These are phyloP conservation scores for Cystobasidium onofrii DNA, from an alignment of 768 basidiomycete species.

Conservation along the genomic window DNA sequence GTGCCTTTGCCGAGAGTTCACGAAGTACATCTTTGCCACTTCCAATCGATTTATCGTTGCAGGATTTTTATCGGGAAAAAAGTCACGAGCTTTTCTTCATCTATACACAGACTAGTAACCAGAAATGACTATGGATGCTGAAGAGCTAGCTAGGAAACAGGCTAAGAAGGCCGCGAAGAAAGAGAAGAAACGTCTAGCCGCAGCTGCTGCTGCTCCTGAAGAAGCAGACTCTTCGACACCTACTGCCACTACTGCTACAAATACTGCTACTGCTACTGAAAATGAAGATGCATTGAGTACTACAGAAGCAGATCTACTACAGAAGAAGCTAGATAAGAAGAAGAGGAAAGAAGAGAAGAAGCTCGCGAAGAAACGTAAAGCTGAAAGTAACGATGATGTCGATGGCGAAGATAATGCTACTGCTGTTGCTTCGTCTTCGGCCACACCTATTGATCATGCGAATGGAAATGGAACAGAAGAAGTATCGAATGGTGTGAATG, in stretches of 20 bases:
- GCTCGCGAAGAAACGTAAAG: conserved; percentile 9
- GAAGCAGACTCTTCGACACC: background rate
- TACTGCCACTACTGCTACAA: background rate
- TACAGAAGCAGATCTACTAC: background rate
- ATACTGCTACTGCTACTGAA: background rate
- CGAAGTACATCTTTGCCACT: no score
- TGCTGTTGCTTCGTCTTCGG: background rate
- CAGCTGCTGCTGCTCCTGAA: background rate
- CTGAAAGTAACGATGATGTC: background rate
- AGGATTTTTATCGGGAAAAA: background rate
- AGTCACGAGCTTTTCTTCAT: background rate
- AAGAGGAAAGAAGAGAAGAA: conserved; percentile 11
- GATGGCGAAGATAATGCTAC: background rate
- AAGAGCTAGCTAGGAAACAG: background rate
- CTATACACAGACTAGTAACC: background rate
- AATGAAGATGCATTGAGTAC: background rate
- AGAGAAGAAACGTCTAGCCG: conserved; percentile 3
- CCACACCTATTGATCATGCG: background rate
- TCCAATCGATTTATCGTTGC: no score
- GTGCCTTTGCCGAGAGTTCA: no score
- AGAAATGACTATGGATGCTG: background rate
- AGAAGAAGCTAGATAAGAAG: conserved; percentile 15
- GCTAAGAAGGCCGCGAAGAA: conserved; percentile 7
- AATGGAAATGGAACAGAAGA: background rate
- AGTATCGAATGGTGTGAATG: background rate